Base-by-base conservation (phyloP, 805 yeast species). In the Torulaspora maleeae region DNA sequence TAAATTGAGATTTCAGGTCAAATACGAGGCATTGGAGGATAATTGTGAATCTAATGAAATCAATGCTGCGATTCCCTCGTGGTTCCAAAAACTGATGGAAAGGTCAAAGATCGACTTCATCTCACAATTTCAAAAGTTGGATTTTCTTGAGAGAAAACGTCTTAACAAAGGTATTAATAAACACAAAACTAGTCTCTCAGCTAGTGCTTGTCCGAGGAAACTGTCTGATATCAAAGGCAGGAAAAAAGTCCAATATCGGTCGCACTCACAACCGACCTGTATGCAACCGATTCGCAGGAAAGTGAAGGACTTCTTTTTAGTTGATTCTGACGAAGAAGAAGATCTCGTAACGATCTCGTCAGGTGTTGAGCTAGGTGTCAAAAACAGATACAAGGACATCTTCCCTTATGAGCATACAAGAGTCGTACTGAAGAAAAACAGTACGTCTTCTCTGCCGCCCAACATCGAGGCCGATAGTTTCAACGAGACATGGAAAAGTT, bases 331-430 rank as follows among this genome's bases (percentile, higher is more conserved):
- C 17, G 53, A 55, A 22, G 56, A 56, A 11, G 58, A 54, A 27
- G 56, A 54, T 12, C 44, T 44, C 25, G 45, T 80, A 17, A 60
- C 71, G 24, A 75, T 86, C 27, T 77, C 82, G 28, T 78, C 83
- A 4, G 96, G 96, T 5, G 80, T 89, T 34, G 95, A 88, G 63
- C 73, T 80, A 35, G 91, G 95, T 20, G 64, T 75, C 43, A 89
- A 89, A 59, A 88, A 90, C 64, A 69, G 98, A 48, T 90, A 90
- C 70, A 84, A 86, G 56, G 95, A 90, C 62, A 86, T 90, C 35
- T 83, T 85, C 58, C 89, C 95, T 3, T 90, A 78, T 64, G 95
- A 86, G 59, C 91, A 86, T 57, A 77, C 95, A 3, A 72, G 96
- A 47, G 96, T 91, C 10, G 77, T 77, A 48, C 68, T 86, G 38